Base-by-base conservation (phyloP, 352 stramenopile species). In the Globisporangium barbulae region DNA sequence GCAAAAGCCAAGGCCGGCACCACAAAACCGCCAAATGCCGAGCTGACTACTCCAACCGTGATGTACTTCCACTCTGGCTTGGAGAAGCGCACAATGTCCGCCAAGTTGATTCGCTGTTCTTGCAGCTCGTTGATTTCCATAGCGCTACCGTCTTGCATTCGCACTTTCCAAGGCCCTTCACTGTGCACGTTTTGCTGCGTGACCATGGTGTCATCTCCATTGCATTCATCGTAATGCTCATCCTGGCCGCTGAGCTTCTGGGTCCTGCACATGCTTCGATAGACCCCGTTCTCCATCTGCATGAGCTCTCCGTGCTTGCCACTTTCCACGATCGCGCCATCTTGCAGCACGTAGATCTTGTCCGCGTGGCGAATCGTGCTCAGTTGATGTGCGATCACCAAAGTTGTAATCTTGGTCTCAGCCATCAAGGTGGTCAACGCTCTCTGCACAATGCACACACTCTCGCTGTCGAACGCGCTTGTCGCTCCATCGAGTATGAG, bases 351-450 rank as follows among this genome's bases (percentile, higher is more conserved):
- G 1, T 82, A 67, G 37, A 88, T 83, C 50, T 84, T 87, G 65
- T 91, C 77, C 0, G 74, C 74, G 19, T 68, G 66, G 9, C 77
- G 77, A 45, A 91, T 71, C 42, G 77, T 75, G 33, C 60, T 91
- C 21, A 98, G 73, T 13, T 96, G 82, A 71, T 98, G 94, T 0
- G 97, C 96, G 63, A 98, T 97, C 53, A 98, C 89, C 22, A 98
- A 68, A 13, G 85, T 97, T 2, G 93, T 98, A 22, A 79, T 85
- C 17, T 76, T 74, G 0, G 70, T 83, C 66, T 72, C 71, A 53
- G 55, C 67, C 67, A 72, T 75, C 41, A 74, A 70, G 59, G 53
- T 48, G 17, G 12, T 21, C 10, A 48, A 17, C 42, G 42, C 42
- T 21, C 22, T 41, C 10, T 41, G 35, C 35, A 41, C 35, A 22